These are phyloP conservation scores for Pyrus pyrifolia DNA, from an alignment of 306 rosid species.

Conservation along the genomic window DNA sequence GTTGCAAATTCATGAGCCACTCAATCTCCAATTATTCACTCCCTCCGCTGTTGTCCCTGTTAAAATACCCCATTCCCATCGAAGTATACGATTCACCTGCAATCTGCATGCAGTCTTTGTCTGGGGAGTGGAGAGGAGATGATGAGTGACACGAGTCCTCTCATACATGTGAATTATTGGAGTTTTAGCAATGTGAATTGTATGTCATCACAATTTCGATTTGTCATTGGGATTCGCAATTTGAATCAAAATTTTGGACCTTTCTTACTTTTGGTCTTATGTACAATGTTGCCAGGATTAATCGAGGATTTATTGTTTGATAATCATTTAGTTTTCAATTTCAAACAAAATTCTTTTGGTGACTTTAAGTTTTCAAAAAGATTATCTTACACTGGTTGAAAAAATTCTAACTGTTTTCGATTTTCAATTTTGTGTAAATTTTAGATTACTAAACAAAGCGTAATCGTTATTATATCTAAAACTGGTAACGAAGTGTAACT, in stretches of 20 bases:
- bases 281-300: not conserved
- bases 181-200: not conserved
- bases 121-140: not conserved
- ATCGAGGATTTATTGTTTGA: too few species aligned
- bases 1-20: not conserved
- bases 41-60: not conserved
- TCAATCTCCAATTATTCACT: too few species aligned
- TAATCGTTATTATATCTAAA: too few species aligned
- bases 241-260: not conserved
- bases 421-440: too few species aligned
- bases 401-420: too few species aligned
- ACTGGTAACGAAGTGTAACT: too few species aligned
- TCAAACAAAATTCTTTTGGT: too few species aligned
- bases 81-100: not conserved
- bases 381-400: too few species aligned
- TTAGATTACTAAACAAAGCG: too few species aligned
- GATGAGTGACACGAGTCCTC: not conserved
- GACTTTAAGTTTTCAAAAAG: too few species aligned
- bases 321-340: too few species aligned
- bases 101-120: not conserved
- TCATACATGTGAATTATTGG: not conserved
- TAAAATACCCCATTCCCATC: too few species aligned
- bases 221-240: not conserved
- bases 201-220: not conserved
- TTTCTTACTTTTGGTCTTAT: not conserved